phyloP scores from a whole-genome alignment of 2,329 filamentous ascomycete genomes.

The Beauveria sp. region DNA sequence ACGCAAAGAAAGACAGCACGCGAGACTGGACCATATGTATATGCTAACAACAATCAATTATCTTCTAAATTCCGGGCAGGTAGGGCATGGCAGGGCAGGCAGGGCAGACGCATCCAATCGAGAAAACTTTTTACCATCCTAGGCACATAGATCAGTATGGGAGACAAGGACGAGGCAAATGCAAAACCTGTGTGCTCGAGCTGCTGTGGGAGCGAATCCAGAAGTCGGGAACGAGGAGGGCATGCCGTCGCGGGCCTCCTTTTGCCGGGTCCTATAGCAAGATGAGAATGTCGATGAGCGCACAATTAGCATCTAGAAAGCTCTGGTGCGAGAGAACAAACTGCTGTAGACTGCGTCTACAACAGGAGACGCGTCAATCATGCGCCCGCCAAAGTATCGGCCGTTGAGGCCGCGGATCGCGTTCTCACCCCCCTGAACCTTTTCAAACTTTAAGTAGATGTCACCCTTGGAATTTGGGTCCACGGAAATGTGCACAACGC shows the following conservation, averaged over 20 bases:
- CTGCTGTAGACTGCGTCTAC: slow-evolving; percentile 98
- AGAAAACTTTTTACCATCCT: slow-evolving; percentile 7
- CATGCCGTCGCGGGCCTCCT: neutral
- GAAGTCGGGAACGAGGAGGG: neutral
- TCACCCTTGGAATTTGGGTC: slow-evolving; percentile 92
- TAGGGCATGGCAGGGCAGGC: neutral
- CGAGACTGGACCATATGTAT: neutral
- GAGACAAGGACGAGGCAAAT: slow-evolving; percentile 10
- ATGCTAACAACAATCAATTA: neutral
- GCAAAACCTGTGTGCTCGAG: slow-evolving; percentile 12
- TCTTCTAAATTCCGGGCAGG: neutral
- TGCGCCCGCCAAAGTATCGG: slow-evolving; percentile 85
- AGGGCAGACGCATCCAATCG: neutral
- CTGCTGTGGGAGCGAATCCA: neutral
- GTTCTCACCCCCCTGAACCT: slow-evolving; percentile 85
- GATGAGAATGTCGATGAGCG: slow-evolving; percentile 6
- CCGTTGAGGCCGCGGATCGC: slow-evolving; percentile 97
- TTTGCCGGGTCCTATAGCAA: slow-evolving; percentile 7
- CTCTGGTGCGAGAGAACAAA: slow-evolving; percentile 81
- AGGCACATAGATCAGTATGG: slow-evolving; percentile 12
- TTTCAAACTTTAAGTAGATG: slow-evolving; percentile 97
- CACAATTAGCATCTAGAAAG: slow-evolving; percentile 47
- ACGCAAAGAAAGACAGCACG: neutral
- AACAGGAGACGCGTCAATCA: slow-evolving; percentile 91
- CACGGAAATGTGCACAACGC: slow-evolving; percentile 93